A percentile compares a stretch with the other conserved stretches of the same genome.
Conservation (phyloP, 83 land plant genomes). For the Picea engelmannii region DNA sequence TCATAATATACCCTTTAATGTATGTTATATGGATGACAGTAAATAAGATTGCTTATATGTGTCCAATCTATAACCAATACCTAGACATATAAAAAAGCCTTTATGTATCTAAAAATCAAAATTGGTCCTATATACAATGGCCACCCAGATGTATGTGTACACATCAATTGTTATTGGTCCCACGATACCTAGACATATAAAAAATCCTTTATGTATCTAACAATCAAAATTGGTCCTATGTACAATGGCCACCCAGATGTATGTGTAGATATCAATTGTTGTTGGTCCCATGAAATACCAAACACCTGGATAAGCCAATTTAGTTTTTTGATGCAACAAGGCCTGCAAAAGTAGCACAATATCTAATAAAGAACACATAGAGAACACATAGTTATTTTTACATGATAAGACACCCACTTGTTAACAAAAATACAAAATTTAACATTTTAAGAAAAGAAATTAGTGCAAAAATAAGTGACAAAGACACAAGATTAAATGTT, state of each 20-base stretch:
- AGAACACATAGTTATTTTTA: background rate
- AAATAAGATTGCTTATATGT: background rate
- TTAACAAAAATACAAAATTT: too few species aligned
- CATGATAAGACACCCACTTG: too few species aligned
- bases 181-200: background rate
- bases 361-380: too few species aligned
- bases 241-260: background rate
- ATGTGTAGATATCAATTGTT: too few species aligned
- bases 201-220: background rate
- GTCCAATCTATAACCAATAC: background rate
- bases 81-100: background rate
- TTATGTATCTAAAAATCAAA: background rate
- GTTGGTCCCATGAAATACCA: background rate
- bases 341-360: background rate
- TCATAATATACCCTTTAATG: too few species aligned
- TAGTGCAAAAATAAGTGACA: too few species aligned
- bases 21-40: background rate
- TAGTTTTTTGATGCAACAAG: background rate
- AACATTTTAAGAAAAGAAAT: too few species aligned
- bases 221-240: background rate
- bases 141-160: background rate
- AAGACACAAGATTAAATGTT: too few species aligned
- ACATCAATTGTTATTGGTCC: background rate
- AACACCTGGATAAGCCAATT: background rate
- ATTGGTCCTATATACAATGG: background rate